phyloP scores from a whole-genome alignment of 805 yeast genomes.

The Jamesozyma jinghongensis region DNA sequence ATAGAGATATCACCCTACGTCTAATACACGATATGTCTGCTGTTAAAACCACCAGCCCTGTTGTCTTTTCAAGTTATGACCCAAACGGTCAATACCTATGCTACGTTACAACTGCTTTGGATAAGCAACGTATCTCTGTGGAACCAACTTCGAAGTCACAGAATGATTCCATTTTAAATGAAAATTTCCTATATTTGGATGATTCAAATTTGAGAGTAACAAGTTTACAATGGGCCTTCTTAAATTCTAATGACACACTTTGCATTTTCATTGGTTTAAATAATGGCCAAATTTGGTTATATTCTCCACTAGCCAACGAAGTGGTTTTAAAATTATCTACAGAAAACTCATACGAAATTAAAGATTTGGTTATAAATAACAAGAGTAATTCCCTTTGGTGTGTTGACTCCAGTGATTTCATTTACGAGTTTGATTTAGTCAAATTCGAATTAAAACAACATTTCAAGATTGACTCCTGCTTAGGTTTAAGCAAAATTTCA shows the following conservation, averaged over 20 bases:
- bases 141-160: slow-evolving; percentile 35
- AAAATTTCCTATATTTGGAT: slow-evolving; percentile 21
- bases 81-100: slow-evolving; percentile 54
- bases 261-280: slow-evolving; percentile 54
- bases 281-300: slow-evolving; percentile 54
- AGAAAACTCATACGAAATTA: slow-evolving; percentile 38
- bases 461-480: slow-evolving; percentile 34
- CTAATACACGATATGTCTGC: slow-evolving; percentile 14
- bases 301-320: slow-evolving; percentile 57
- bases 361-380: slow-evolving; percentile 35
- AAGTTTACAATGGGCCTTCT: slow-evolving; percentile 18
- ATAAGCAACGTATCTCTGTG: slow-evolving; percentile 59
- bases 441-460: slow-evolving; percentile 35
- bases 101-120: slow-evolving; percentile 56
- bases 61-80: slow-evolving; percentile 44
- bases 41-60: slow-evolving; percentile 5
- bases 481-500: slow-evolving; percentile 23
- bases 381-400: slow-evolving; percentile 40
- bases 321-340: slow-evolving; percentile 44
- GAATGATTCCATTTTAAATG: slow-evolving; percentile 31
- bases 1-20: too few relatives aligned
- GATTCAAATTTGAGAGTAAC: slow-evolving; percentile 17
- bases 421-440: slow-evolving; percentile 54
- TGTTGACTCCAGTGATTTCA: slow-evolving; percentile 47
- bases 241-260: slow-evolving; percentile 33